Evolutionary conservation across 23 red algal species (phyloP), one percentile per base, ranked within the genome.

Genomic region (Gracilaria gracilis): DNA sequence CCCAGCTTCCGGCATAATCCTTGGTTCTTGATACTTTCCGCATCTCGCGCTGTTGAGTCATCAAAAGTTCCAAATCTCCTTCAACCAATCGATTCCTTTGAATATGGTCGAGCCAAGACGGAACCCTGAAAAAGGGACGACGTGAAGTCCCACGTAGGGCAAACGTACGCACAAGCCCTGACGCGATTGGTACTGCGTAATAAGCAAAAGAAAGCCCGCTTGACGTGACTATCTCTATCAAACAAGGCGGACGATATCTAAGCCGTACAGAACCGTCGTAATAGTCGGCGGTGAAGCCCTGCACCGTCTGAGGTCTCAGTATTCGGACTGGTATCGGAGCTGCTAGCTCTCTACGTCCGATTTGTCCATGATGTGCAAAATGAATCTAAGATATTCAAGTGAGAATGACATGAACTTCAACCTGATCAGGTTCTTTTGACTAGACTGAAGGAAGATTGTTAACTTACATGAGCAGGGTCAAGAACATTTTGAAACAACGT

Each of bases 241-340:
- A 20, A 28, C 79, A 83, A 9, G 89, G 89, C 40, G 89, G 76
- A 1, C 55, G 75, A 47, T 47, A 93, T 28, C 67, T 35, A 9
- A 82, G 33, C 13, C 61, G 76, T 48, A 93, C 89, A 21, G 57
- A 37, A 36, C 89, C 89, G 20, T 54, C 79, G n/a, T 82, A 33
- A 65, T 93, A 84, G 78, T 93, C 89, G 23, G 89, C 89, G 13
- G 51, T 82, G 79, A 82, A 93, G 21, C 89, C 89, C 44, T 59
- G 23, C 21, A 9, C 39, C 1, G 40, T 62, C 0, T 29, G 37
- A 31, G 24, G 25, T 17, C 25, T 77, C 29, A 93, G 80, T 42
- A 93, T 84, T 15, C 80, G 89, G 50, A 93, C 50, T 14, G 78
- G 77, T 32, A 93, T 75, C 21, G 89, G 80, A 24, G 51, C 80